Evolutionary conservation across 139 green algal species (phyloP).

Genomic region (Chlamydomonas incerta): DNA sequence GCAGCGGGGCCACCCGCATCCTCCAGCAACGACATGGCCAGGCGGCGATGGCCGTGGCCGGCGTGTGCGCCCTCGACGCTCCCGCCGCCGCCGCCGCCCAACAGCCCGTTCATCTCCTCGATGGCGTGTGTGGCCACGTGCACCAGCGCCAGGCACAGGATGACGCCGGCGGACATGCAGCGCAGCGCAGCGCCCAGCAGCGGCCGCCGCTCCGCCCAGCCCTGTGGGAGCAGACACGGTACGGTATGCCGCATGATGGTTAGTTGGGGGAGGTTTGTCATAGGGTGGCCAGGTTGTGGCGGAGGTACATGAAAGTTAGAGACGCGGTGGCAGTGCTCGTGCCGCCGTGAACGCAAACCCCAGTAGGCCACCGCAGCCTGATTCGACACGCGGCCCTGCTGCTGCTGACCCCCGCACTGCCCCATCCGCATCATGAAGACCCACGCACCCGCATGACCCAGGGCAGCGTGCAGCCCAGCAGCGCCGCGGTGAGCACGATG

Average conservation of each 20-base stretch:
- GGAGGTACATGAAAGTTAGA: background rate
- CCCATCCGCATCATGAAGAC: too few relatives aligned
- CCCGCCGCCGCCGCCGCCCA: background rate
- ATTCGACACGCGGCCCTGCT: too few relatives aligned
- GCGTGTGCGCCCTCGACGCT: background rate
- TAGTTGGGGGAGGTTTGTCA: too few relatives aligned
- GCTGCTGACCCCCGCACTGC: too few relatives aligned
- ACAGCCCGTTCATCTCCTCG: background rate
- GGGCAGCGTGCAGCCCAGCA: background rate
- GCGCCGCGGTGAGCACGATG: background rate
- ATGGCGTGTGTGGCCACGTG: constrained; percentile 49
- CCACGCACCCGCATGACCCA: background rate
- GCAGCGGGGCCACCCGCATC: too few relatives aligned
- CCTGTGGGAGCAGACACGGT: background rate
- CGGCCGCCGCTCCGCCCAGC: background rate
- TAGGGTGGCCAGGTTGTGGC: too few relatives aligned
- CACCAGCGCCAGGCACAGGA: constrained; percentile 50
- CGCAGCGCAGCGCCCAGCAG: background rate
- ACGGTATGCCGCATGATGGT: too few relatives aligned
- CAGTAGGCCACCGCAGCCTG: background rate
- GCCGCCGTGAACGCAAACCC: background rate
- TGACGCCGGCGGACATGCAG: constrained; percentile 16
- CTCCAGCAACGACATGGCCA: too few relatives aligned
- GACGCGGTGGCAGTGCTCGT: too few relatives aligned
- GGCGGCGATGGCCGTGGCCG: background rate